Base-by-base conservation (phyloP, 2,329 filamentous ascomycete species). In the Fusarium oligoseptatum region DNA sequence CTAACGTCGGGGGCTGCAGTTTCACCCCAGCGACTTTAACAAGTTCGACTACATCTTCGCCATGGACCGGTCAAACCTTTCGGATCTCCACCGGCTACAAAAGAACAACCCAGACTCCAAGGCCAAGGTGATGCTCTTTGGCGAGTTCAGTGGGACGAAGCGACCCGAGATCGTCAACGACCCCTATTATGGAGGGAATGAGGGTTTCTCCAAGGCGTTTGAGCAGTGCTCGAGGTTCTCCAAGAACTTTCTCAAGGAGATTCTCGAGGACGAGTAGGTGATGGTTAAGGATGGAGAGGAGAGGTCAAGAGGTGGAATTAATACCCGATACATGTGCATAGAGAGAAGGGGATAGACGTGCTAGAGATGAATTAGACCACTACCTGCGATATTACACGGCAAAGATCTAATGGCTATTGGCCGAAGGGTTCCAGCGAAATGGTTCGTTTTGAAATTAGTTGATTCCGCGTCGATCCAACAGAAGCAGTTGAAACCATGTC, bases 31-130 rank as follows among this genome's bases (percentile, higher is more conserved):
- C 61, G 97, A 99, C 83, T 97, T 98, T 78, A 86, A 91, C 66
- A 88, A 89, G 17, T 98, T 98, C 80, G 95, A 98, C 83, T 98
- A 97, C 84, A 92, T 99, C 70, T 92, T 99, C 67, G 95, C 94
- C 70, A 99, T 99, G 97, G 97, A 99, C 81, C 87, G 90, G 58
- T 90, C 91, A 55, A 98, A 98, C 81, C 86, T 97, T 52, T 86
- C 88, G 10, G 90, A 97, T 79, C 84, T 97, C 67, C 82, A 91
- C 78, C 87, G 90, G 37, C 83, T 92, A 80, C 86, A 90, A 73
- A 85, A 87, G 68, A 86, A 89, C 75, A 89, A 89, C 75, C 85
- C 88, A n/a, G 86, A 88, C 37, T 82, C 86, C 36, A 90, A 89
- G 80, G 91, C 90, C 5, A 88, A 90, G 80, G 90, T 97, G 63